Conservation (phyloP, 306 rosid genomes). For the Pyrus communis region DNA sequence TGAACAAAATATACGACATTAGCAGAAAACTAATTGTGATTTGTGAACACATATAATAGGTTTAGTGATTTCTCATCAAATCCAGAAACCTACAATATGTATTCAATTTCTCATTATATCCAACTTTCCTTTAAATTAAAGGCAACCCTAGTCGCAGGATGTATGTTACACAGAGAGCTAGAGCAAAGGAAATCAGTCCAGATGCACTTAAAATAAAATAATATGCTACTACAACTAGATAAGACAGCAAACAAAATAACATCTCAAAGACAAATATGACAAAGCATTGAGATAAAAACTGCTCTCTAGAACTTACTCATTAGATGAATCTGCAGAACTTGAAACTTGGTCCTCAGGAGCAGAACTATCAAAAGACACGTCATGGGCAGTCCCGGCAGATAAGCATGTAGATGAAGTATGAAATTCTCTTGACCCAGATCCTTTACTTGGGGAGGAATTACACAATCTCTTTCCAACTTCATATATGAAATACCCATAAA, state of each 20-base stretch:
- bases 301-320: slow-evolving; percentile 44
- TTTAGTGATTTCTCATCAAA: not conserved
- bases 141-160: not conserved
- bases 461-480: slow-evolving; percentile 50
- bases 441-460: slow-evolving; percentile 20
- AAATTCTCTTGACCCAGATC: slow-evolving; percentile 47
- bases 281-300: not conserved
- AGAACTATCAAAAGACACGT: slow-evolving; percentile 64
- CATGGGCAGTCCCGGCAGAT: slow-evolving; percentile 65
- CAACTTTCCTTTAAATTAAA: not conserved
- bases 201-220: not conserved
- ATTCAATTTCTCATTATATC: not conserved
- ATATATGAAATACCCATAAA: slow-evolving; percentile 59
- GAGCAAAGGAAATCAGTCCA: not conserved
- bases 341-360: slow-evolving; percentile 53
- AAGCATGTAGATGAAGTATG: slow-evolving; percentile 46
- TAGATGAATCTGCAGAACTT: slow-evolving; percentile 56
- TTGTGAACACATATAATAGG: not conserved
- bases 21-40: not conserved
- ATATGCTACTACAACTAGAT: not conserved
- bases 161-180: not conserved
- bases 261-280: not conserved
- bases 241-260: not conserved
- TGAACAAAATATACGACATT: not conserved
- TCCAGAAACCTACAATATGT: not conserved